phyloP scores from a whole-genome alignment of 306 rosid species.

The Casuarina cunninghamiana region DNA sequence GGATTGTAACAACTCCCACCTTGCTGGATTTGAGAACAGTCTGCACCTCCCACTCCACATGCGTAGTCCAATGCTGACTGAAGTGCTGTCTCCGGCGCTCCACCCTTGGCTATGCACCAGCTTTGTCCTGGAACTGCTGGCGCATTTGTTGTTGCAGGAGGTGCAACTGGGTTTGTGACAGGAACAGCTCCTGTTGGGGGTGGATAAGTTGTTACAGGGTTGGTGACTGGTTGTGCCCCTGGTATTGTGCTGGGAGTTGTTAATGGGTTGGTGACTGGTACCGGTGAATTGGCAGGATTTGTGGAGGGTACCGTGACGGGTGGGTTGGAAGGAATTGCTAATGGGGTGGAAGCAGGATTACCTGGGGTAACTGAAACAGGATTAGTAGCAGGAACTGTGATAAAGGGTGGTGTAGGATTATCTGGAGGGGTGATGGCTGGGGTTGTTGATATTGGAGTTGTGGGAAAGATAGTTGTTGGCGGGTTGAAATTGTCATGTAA shows the following conservation, averaged over 20 bases:
- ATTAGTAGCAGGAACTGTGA: constrained; percentile 73
- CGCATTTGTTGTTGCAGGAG: constrained; percentile 57
- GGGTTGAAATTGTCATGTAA: constrained; percentile 42
- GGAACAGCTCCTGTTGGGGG: constrained; percentile 60
- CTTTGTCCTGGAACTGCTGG: constrained; percentile 58
- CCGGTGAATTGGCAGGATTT: constrained; percentile 50
- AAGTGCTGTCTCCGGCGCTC: constrained; percentile 54
- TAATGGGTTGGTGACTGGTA: constrained; percentile 50
- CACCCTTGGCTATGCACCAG: constrained; percentile 89
- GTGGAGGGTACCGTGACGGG: constrained; percentile 56
- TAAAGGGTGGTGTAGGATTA: constrained; percentile 53
- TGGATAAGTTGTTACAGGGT: constrained; percentile 73
- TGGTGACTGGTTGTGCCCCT: constrained; percentile 53
- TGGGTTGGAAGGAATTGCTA: constrained; percentile 61
- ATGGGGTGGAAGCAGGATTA: constrained; percentile 48
- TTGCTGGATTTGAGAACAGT: constrained; percentile 84
- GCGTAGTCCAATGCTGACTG: constrained; percentile 90
- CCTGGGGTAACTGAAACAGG: constrained; percentile 59
- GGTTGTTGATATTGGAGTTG: constrained; percentile 44
- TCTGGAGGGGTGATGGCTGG: constrained; percentile 48
- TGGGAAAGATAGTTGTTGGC: constrained; percentile 56
- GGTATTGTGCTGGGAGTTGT: constrained; percentile 51
- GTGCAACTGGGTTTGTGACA: constrained; percentile 51
- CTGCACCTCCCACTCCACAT: constrained; percentile 61
- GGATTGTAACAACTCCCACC: constrained; percentile 81